Base-by-base conservation (phyloP, 163 green algal species). In the Picocystis sp. region DNA sequence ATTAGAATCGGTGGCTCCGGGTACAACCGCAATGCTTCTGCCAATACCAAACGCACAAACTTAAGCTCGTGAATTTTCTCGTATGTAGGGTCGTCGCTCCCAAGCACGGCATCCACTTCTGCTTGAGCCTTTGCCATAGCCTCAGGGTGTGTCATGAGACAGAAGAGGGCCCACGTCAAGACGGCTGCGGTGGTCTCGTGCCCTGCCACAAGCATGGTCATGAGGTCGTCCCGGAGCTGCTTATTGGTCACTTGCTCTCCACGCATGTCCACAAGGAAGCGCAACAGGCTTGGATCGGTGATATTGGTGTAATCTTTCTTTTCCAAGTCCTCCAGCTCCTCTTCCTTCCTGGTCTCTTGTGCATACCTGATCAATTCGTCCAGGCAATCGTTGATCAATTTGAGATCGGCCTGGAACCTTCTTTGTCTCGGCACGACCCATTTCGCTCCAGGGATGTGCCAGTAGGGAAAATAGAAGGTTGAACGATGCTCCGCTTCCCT, bases 391-490 rank as follows among this genome's bases (percentile, higher is more conserved):
- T 94, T 92, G 58, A 93, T 88, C 22, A 93, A n/a, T 19, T 60
- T 61, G 43, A 77, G 63, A 48, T 77, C 64, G 3, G 47, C 14
- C 43, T 62, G 57, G 72, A 96, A 96, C 53, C 74, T 48, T 6
- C 70, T 52, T 73, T 95, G 89, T 1, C 89, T 72, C 0, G 89
- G 89, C 29, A 98, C 83, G 19, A 94, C 38, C 17, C 25, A 14
- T 19, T 8, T 34, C 22, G 34, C 47, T 19, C 22, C 17, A 58
- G 89, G 83, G 22, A 97, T 65, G 62, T 97, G 90, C 89, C 89
- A 98, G 77, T 98, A 98, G 23, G 89, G 89, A 45, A 98, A 82
- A 74, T 96, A 96, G 63, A 94, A 96, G 9, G 89, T 97, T 49
- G 79, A 88, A 9, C 89, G 73, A 74, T 98, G 89, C 81, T 95